These are phyloP conservation scores for Saccharomyces pastorianus DNA, from an alignment of 1,139 yeast species.

Conservation along the genomic window DNA sequence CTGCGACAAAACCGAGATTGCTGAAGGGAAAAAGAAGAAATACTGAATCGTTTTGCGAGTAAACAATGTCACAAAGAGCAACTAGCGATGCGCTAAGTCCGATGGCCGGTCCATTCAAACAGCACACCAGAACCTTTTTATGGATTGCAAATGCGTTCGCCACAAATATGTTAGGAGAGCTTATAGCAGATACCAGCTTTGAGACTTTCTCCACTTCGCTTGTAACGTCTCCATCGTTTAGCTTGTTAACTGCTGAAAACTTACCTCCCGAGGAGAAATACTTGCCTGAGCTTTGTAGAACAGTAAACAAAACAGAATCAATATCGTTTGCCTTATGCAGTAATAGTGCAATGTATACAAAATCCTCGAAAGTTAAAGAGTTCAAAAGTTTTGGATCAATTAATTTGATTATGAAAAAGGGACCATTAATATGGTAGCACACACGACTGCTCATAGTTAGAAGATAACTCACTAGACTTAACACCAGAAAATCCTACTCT, in stretches of 20 bases:
- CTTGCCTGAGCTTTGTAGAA: slow-evolving; percentile 63
- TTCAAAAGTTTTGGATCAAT: slow-evolving; percentile 56
- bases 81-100: slow-evolving; percentile 73
- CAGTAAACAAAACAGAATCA: slow-evolving; percentile 53
- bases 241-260: slow-evolving; percentile 36
- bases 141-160: slow-evolving; percentile 66
- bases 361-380: slow-evolving; percentile 62
- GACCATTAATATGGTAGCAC: slow-evolving; percentile 8
- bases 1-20: slow-evolving; percentile 75
- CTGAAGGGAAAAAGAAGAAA: slow-evolving; percentile 71
- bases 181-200: slow-evolving; percentile 46
- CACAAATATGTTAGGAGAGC: slow-evolving; percentile 57
- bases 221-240: slow-evolving; percentile 7
- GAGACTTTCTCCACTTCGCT: slow-evolving; percentile 29
- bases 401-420: slow-evolving; percentile 47
- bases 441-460: not conserved
- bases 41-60: slow-evolving; percentile 54
- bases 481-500: not conserved
- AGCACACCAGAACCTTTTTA: slow-evolving; percentile 61
- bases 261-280: slow-evolving; percentile 85
- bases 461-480: not conserved
- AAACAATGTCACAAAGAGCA: slow-evolving; percentile 66
- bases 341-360: slow-evolving; percentile 50
- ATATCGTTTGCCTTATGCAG: slow-evolving; percentile 61
- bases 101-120: slow-evolving; percentile 81